Percentiles rank a stretch among this genome's conserved stretches.
These are phyloP conservation scores for Trametes gibbosa DNA, from an alignment of 768 basidiomycete species.

Conservation along the genomic window DNA sequence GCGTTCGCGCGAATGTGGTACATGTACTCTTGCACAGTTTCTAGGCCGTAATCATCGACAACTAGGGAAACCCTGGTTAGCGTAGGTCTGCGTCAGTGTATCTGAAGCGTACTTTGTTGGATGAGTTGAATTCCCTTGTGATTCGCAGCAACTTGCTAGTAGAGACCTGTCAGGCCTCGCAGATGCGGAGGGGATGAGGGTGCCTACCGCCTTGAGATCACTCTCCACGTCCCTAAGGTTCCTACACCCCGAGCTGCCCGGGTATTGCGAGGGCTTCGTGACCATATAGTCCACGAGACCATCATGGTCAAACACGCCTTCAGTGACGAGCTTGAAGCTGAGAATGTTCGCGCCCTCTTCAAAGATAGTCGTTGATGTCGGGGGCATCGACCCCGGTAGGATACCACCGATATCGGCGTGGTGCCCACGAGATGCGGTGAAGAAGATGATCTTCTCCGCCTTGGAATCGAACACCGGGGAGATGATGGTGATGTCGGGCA, in stretches of 20 bases:
- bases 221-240: conserved; percentile 89
- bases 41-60: conserved; percentile 80
- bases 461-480: conserved; percentile 80
- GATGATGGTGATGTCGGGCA: conserved; percentile 91
- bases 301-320: conserved; percentile 74
- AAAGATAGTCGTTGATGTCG: conserved; percentile 85
- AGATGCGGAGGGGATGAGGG: too few relatives aligned
- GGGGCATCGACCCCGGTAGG: conserved; percentile 93
- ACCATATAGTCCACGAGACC: conserved; percentile 79
- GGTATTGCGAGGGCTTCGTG: conserved; percentile 75
- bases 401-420: conserved; percentile 95
- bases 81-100: conserved; percentile 13
- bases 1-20: conserved; percentile 86
- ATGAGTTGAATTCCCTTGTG: conserved; percentile 88
- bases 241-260: conserved; percentile 83
- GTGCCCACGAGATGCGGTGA: conserved; percentile 91
- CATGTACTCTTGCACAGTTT: conserved; percentile 93
- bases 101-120: conserved; percentile 55
- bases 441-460: conserved; percentile 77
- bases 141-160: conserved; percentile 93
- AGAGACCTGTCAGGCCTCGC: not conserved
- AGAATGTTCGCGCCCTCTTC: conserved; percentile 93
- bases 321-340: conserved; percentile 87
- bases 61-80: conserved; percentile 50
- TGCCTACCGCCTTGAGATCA: conserved; percentile 80